phyloP scores from a whole-genome alignment of 129 eudicot genomes.

The Lactuca sativa region DNA sequence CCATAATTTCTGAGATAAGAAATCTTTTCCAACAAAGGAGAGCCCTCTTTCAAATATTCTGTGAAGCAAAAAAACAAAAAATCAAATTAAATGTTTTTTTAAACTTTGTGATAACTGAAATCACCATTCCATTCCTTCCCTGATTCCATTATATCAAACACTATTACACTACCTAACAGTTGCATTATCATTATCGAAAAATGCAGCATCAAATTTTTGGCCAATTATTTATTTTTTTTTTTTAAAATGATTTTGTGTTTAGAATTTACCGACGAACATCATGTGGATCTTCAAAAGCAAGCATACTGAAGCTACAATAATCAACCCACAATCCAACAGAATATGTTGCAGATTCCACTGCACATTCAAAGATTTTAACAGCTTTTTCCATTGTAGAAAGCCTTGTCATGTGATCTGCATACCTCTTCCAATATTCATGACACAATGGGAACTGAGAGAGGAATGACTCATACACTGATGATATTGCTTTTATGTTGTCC shows the following conservation, averaged over 20 bases:
- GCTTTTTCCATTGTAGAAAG: slow-evolving; percentile 51
- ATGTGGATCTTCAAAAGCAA: slow-evolving; percentile 60
- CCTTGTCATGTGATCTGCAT: slow-evolving; percentile 64
- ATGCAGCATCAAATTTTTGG: not conserved
- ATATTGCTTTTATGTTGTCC: slow-evolving; percentile 68
- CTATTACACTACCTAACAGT: no score
- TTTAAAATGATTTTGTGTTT: not conserved
- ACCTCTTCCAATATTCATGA: slow-evolving; percentile 78
- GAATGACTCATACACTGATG: slow-evolving; percentile 68
- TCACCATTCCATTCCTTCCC: not conserved
- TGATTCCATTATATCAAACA: no score
- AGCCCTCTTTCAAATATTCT: slow-evolving; percentile 71
- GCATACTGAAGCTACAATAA: slow-evolving; percentile 69
- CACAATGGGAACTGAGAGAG: slow-evolving; percentile 78
- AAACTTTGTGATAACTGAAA: not conserved
- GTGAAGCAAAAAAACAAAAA: slow-evolving; percentile 21
- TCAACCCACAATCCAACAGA: slow-evolving; percentile 86
- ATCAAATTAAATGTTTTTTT: not conserved
- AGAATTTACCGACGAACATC: slow-evolving; percentile 77
- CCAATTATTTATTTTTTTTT: no score
- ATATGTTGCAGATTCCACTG: slow-evolving; percentile 50
- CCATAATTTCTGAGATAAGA: slow-evolving; percentile 76
- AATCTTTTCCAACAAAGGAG: slow-evolving; percentile 83
- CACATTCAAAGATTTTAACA: slow-evolving; percentile 68
- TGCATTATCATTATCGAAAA: slow-evolving; percentile 6